phyloP scores from a whole-genome alignment of 495 filamentous ascomycete species.

The Alectoria sarmentosa region DNA sequence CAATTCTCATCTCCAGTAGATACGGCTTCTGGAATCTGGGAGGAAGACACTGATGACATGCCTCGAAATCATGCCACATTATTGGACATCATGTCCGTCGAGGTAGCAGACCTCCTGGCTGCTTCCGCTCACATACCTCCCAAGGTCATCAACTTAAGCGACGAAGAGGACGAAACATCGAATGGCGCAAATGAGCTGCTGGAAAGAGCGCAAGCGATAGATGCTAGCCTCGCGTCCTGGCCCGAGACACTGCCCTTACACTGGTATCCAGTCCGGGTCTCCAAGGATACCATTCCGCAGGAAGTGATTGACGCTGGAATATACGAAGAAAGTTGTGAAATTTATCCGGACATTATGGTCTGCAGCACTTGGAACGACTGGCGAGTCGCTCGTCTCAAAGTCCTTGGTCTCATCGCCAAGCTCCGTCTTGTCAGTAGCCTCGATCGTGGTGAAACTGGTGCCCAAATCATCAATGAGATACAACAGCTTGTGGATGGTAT shows the following conservation, averaged over 20 bases:
- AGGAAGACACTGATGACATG: conserved; percentile 12
- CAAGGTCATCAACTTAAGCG: not conserved
- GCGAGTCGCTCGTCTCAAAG: conserved; percentile 17
- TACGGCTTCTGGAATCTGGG: conserved; percentile 13
- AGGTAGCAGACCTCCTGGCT: conserved; percentile 22
- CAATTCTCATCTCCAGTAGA: conserved; percentile 13
- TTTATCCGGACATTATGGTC: conserved; percentile 19
- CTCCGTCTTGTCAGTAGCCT: not conserved
- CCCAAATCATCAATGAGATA: conserved; percentile 3
- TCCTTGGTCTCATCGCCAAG: conserved; percentile 16
- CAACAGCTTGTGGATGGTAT: conserved; percentile 19
- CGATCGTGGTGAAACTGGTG: not conserved
- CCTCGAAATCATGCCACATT: conserved; percentile 15
- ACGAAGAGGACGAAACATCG: not conserved
- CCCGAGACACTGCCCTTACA: conserved; percentile 4
- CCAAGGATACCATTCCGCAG: conserved; percentile 8
- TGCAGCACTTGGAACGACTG: conserved; percentile 23
- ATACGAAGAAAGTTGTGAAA: conserved; percentile 19
- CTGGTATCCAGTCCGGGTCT: conserved; percentile 16
- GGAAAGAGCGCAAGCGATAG: conserved; percentile 9
- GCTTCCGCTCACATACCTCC: not conserved
- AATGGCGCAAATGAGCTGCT: not conserved
- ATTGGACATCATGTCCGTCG: conserved; percentile 17
- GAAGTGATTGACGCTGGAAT: conserved; percentile 18
- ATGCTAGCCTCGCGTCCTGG: conserved; percentile 13